Base-by-base conservation (phyloP, 345 rosid species). In the Mercurialis annua region DNA sequence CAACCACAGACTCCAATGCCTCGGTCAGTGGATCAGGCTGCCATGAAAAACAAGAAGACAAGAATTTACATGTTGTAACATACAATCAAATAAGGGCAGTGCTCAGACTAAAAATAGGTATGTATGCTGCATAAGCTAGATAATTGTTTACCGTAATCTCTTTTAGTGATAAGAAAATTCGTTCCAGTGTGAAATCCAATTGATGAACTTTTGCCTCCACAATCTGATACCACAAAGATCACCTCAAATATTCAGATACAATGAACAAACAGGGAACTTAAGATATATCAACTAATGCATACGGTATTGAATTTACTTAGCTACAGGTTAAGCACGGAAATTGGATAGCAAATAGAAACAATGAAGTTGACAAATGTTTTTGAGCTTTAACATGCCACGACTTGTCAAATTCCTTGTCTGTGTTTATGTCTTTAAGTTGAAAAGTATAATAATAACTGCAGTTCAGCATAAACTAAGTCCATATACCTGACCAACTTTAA, bases 201-300 rank as follows among this genome's bases (percentile, higher is more conserved):
- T 86, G 95, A 68, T 89, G 91, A 67, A 94, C 97, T 83, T 90
- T 94, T 24, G 97, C 99, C 76, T 94, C 96, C 77, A 87, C 85
- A 49, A 82, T 84, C 99, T 89, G 80, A 75, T 60, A 70, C 48
- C 76, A 78, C 61, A 77, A 75, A 54, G 2, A 34, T 29, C 33
- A 68, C 8, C 31, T 65, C 14, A 69, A 68, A 57, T 42, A 34
- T 29, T 59, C 38, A 30, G 66, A 67, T 38, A 2, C 10, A 8
- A 72, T 4, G 16, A 42, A 55, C 62, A 34, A 36, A 23, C n/a
- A 18, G 27, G 43, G 53, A 58, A 24, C 70, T 36, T 31, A 48
- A 56, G 62, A 59, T 59, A 44, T 46, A 52, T 20, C 23, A 40
- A 57, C 8, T n/a, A 33, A 60, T 2, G 40, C 36, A 48, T 33